Conservation (phyloP, 768 basidiomycete species). For the Piloderma croceum region DNA sequence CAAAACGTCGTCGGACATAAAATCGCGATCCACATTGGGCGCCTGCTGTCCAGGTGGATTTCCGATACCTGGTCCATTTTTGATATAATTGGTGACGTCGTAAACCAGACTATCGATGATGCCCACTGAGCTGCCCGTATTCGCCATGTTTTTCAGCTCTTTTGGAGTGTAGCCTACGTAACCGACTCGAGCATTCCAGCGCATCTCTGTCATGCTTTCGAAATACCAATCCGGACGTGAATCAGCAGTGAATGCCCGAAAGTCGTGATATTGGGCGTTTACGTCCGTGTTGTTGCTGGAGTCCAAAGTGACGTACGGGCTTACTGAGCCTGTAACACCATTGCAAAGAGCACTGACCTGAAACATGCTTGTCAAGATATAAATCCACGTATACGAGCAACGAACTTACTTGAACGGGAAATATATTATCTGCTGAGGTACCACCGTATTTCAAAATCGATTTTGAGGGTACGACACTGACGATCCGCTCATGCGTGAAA, state of each 20-base stretch:
- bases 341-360: slow-evolving; percentile 92
- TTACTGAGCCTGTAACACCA: slow-evolving; percentile 74
- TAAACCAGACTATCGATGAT: slow-evolving; percentile 86
- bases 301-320: slow-evolving; percentile 75
- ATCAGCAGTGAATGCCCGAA: slow-evolving; percentile 84
- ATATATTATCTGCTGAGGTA: slow-evolving; percentile 61
- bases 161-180: slow-evolving; percentile 81
- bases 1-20: slow-evolving; percentile 69
- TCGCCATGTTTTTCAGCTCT: slow-evolving; percentile 69
- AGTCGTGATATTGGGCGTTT: slow-evolving; percentile 90
- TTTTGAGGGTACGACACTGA: slow-evolving; percentile 72
- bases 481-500: slow-evolving; percentile 56
- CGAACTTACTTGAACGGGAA: slow-evolving; percentile 93
- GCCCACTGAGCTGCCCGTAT: slow-evolving; percentile 58
- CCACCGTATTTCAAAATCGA: slow-evolving; percentile 83
- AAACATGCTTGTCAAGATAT: slow-evolving; percentile 1
- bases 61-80: slow-evolving; percentile 52
- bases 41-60: slow-evolving; percentile 44
- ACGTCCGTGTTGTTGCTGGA: slow-evolving; percentile 70
- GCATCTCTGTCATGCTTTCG: slow-evolving; percentile 89
- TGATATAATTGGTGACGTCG: slow-evolving; percentile 79
- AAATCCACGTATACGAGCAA: slow-evolving; percentile 3
- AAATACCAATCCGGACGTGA: slow-evolving; percentile 98
- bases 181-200: slow-evolving; percentile 82
- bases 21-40: slow-evolving; percentile 42